Base-by-base conservation (phyloP, 257 asterid genomes). In the Parsonsia alboflavescens region DNA sequence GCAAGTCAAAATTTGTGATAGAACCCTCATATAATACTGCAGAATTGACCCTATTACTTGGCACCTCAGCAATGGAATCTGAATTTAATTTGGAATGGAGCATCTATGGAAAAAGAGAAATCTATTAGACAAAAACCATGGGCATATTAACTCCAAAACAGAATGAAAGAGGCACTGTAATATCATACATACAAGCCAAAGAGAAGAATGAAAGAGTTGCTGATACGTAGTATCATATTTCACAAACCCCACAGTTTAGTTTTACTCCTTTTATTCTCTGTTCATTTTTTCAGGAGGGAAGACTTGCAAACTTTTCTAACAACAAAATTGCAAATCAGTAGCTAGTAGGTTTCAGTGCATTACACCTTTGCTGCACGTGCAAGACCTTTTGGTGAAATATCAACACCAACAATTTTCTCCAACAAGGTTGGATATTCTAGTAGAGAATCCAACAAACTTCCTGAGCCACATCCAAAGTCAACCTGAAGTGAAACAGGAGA, bases 391-490 rank as follows among this genome's bases (percentile, higher is more conserved):
- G 10, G 75, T 16, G 98, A 92, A 82, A 94, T 80, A 83, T 94
- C 98, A 77, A 94, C 97, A 42, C 97, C 99, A 52, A 78, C 93
- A 73, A 92, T 84, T 79, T 85, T 89, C 82, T 94, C 90, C 78
- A 92, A 86, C 72, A 97, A 92, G 49, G 93, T 89, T 46, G 90
- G 87, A 83, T 88, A 92, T 22, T 87, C 88, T 69, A 94, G 84
- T 80, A 94, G 81, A 13, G 98, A 90, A 74, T 90, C 96, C 86
- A 94, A 79, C 71, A 94, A 87, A 82, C 99, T 90, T 84, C 99
- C 99, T 58, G 99, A 90, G 75, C 97, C 99, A 83, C 97, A 94
- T 77, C 98, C 99, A 82, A 92, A 94, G 83, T 94, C 99, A 36
- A 92, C 97, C 99, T 94, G 90, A 78, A 83, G 61, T 68, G 44